These are phyloP conservation scores for cucumber (Cucumis sativus) DNA, from an alignment of 306 rosid species.

Conservation along the genomic window DNA sequence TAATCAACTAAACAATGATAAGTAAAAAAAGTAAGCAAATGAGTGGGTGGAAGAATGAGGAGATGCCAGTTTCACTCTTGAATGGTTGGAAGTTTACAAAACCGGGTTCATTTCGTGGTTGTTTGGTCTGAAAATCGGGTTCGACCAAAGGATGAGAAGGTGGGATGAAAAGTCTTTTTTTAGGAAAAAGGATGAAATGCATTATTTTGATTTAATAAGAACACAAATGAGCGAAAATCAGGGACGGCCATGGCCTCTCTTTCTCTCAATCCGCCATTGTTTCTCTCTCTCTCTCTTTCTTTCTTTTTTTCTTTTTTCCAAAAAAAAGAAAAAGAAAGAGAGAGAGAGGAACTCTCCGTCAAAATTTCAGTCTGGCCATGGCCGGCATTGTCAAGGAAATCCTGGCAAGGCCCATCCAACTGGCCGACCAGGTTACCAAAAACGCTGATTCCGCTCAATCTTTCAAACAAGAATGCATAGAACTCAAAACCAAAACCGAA, in stretches of 20 bases:
- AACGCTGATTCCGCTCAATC: conserved; percentile 41
- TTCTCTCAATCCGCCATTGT: not conserved
- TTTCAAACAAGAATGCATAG: conserved; percentile 49
- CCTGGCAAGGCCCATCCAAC: conserved; percentile 71
- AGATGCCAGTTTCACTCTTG: no score
- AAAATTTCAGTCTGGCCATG: conserved; percentile 17
- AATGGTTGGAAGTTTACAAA: no score
- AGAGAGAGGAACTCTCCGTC: not conserved
- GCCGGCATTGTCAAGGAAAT: conserved; percentile 71
- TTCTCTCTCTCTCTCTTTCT: not conserved
- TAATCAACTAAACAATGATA: no score
- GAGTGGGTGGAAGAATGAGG: no score
- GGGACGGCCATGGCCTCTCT: not conserved
- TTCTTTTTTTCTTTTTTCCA: not conserved
- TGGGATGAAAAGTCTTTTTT: no score
- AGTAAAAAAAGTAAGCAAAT: no score
- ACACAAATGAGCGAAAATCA: not conserved
- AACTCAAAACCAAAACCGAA: conserved; percentile 55
- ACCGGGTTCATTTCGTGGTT: no score
- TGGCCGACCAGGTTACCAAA: conserved; percentile 63
- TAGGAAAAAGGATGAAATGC: no score
- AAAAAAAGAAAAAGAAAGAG: not conserved
- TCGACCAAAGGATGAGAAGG: no score
- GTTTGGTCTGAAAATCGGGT: no score
- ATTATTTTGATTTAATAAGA: no score